Conservation (phyloP, 2,329 filamentous ascomycete genomes). For the Fusarium siculi region DNA sequence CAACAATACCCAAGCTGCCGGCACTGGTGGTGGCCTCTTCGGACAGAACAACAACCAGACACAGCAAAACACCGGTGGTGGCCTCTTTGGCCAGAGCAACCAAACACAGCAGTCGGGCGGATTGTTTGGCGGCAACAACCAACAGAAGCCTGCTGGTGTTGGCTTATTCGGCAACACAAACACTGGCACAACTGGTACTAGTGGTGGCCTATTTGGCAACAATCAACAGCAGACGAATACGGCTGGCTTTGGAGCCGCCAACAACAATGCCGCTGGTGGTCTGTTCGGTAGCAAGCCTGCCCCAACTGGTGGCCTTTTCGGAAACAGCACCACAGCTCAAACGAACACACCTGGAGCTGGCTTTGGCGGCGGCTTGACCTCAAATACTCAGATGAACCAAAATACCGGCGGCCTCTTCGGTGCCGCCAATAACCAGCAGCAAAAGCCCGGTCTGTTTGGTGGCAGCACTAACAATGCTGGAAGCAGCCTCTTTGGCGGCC, state of each 20-base stretch:
- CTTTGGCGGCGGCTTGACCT: constrained; percentile 55
- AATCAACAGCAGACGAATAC: constrained; percentile 47
- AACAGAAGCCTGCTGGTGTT: constrained; percentile 52
- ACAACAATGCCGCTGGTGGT: constrained; percentile 48
- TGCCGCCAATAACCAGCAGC: constrained; percentile 49
- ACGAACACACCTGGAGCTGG: constrained; percentile 53
- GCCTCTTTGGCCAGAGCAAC: constrained; percentile 52
- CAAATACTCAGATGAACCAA: constrained; percentile 51
- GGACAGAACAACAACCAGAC: constrained; percentile 48
- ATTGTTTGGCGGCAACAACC: constrained; percentile 58
- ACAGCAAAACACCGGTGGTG: constrained; percentile 42
- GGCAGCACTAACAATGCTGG: constrained; percentile 56
- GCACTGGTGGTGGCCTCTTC: constrained; percentile 56
- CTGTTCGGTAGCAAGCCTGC: constrained; percentile 54
- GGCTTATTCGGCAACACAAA: constrained; percentile 43
- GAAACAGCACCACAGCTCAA: constrained; percentile 48
- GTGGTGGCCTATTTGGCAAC: constrained; percentile 57
- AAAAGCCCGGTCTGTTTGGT: constrained; percentile 64
- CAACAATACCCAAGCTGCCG: constrained; percentile 50
- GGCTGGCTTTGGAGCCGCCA: constrained; percentile 50
- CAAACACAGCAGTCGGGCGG: constrained; percentile 51
- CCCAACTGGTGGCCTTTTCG: constrained; percentile 55
- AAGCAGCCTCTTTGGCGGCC: constrained; percentile 65
- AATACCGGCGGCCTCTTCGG: constrained; percentile 63
- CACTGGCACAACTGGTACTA: constrained; percentile 13